phyloP scores from a whole-genome alignment of 306 rosid species.

The Vicia faba region DNA sequence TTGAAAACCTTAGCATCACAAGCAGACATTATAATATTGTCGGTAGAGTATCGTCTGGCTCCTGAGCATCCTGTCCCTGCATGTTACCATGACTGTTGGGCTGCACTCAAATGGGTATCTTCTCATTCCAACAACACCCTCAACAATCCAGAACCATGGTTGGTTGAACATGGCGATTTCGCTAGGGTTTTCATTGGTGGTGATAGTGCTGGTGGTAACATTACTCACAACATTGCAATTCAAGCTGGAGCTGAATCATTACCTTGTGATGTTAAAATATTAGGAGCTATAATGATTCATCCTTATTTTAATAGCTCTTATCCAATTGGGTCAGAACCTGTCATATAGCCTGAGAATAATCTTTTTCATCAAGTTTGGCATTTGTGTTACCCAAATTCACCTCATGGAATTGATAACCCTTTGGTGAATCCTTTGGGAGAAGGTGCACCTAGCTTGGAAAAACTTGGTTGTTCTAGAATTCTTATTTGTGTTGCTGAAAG shows the following conservation, averaged over 20 bases:
- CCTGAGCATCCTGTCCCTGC: slow-evolving; percentile 52
- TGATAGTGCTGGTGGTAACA: slow-evolving; percentile 11
- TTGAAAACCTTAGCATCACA: slow-evolving; percentile 40
- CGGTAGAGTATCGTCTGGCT: slow-evolving; percentile 58
- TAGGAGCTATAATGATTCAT: background rate
- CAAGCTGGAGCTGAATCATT: background rate
- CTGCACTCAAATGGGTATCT: slow-evolving; percentile 51
- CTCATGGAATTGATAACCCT: background rate
- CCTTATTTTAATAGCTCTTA: slow-evolving; percentile 1
- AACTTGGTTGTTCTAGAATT: slow-evolving; percentile 1
- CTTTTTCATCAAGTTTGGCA: background rate
- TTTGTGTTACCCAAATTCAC: background rate
- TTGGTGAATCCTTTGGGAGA: background rate
- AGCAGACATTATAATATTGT: slow-evolving; percentile 42
- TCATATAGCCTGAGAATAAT: background rate
- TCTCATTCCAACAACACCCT: background rate
- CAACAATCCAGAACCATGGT: slow-evolving; percentile 35
- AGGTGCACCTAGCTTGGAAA: slow-evolving; percentile 1
- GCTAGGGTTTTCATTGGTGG: slow-evolving; percentile 15
- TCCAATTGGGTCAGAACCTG: background rate
- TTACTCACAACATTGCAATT: slow-evolving; percentile 2
- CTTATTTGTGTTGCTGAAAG: slow-evolving; percentile 8
- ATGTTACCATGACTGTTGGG: slow-evolving; percentile 51
- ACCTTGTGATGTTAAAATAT: background rate
- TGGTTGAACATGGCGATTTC: slow-evolving; percentile 44